phyloP scores from a whole-genome alignment of 108 stramenopile genomes.

The Bacterosira constricta region DNA sequence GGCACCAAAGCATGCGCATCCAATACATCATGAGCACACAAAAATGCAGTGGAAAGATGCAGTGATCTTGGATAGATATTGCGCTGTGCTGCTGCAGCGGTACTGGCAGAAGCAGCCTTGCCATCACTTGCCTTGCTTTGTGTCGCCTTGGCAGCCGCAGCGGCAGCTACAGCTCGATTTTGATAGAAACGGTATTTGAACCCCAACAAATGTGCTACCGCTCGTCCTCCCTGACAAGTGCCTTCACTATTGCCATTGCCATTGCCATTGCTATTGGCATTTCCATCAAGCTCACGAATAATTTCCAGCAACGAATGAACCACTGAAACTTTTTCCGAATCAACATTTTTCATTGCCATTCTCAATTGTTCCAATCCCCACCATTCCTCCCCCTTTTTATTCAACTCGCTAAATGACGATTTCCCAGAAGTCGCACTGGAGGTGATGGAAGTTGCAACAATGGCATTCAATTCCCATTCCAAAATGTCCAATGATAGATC shows the following conservation, averaged over 20 bases:
- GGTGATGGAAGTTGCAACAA: neutral
- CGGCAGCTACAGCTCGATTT: constrained; percentile 11
- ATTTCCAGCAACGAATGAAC: constrained; percentile 48
- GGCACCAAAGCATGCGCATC: constrained; percentile 50
- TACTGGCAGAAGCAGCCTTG: neutral
- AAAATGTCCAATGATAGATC: constrained; percentile 86
- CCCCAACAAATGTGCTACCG: constrained; percentile 78
- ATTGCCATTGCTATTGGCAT: neutral
- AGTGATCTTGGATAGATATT: constrained; percentile 33
- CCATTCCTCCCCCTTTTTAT: neutral
- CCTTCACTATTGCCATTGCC: neutral
- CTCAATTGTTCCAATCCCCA: constrained; percentile 10
- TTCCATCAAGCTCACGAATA: constrained; percentile 54
- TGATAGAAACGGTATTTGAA: constrained; percentile 74
- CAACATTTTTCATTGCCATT: neutral
- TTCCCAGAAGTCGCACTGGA: neutral
- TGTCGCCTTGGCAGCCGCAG: neutral
- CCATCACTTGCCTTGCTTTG: neutral
- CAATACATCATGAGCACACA: constrained; percentile 51
- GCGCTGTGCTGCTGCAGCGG: neutral
- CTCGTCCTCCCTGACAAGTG: constrained; percentile 2
- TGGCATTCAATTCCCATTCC: constrained; percentile 57
- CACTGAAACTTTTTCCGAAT: neutral
- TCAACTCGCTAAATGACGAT: constrained; percentile 7
- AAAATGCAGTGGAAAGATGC: constrained; percentile 51